Evolutionary conservation across 352 stramenopile genomes (phyloP), one percentile per base, ranked within the genome.

Genomic region (Pythium utonaiense): DNA sequence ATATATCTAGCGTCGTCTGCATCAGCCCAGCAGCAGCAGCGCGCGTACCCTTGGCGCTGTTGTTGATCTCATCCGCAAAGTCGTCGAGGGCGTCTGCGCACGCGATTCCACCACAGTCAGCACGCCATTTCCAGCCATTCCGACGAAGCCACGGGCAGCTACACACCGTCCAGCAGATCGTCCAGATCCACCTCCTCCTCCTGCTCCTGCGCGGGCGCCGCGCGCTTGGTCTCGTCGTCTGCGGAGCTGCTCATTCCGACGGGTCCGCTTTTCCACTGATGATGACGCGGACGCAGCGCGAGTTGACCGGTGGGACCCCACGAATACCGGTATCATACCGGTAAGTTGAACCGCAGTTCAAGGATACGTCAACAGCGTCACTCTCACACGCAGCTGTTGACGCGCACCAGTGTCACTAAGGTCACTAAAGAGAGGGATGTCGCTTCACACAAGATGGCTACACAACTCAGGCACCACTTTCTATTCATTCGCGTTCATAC

Each of bases 31-130:
- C 36, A 44, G 19, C 45, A 44, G 16, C 24, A 25, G 5, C 30
- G 9, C 7, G 57, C 53, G 19, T 31, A 75, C 47, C 31, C 22
- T 42, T 36, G 24, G 40, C 54, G 52, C 38, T 63, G 61, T 67
- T 69, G 60, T 62, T 80, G 54, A 90, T 66, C 63, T 91, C 81
- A 50, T 91, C 80, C 17, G 67, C 78, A 64, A 95, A 95, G 56
- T 95, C 83, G 33, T 95, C 81, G 57, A 95, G 70, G 36, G 86
- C 86, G 61, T 95, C 84, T 93, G 51, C 30, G 28, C 2, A 55
- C 1, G 31, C 45, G 28, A 57, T 42, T 41, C 2, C 10, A 33
- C 30, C 24, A 56, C 21, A 6, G 17, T 60, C 44, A 63, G 40
- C 50, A 38, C 55, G 16, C 21, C 27, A 36, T 45, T 30, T 27